Conservation (phyloP, 208 protist genomes). For the Leishmania guyanensis region DNA sequence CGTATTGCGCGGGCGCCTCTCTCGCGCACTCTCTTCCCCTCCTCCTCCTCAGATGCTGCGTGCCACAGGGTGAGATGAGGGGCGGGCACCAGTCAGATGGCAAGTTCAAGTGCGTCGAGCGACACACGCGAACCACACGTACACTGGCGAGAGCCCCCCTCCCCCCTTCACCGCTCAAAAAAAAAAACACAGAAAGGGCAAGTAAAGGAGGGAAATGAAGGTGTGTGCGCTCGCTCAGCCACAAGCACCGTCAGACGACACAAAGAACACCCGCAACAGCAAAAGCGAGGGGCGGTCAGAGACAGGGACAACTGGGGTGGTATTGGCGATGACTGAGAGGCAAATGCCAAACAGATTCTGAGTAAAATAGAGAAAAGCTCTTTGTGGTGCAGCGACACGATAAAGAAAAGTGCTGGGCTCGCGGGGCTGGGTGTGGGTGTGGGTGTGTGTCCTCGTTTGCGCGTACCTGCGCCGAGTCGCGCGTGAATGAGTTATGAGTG, state of each 20-base stretch:
- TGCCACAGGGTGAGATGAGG: not conserved
- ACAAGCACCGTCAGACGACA: not conserved
- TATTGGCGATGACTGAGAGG: not conserved
- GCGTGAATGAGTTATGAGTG: not conserved
- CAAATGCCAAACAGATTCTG: not conserved
- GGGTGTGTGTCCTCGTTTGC: not conserved
- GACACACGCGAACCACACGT: not conserved
- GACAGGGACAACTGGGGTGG: not conserved
- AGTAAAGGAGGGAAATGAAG: not conserved
- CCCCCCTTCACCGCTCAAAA: too few species aligned
- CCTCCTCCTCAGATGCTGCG: not conserved
- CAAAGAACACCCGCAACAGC: not conserved
- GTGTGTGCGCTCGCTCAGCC: not conserved
- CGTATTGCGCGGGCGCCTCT: not conserved
- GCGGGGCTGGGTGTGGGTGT: not conserved
- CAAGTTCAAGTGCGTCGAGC: not conserved
- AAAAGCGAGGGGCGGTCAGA: not conserved
- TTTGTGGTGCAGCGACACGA: not conserved
- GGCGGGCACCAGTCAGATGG: not conserved
- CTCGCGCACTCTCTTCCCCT: not conserved
- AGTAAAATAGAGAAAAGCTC: not conserved
- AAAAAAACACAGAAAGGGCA: not conserved
- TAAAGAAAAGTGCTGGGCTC: not conserved
- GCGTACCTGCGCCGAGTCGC: not conserved
- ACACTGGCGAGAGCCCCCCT: not conserved